Evolutionary conservation across 2,329 filamentous ascomycete genomes (phyloP).

Genomic region (Fusarium anguioides): DNA sequence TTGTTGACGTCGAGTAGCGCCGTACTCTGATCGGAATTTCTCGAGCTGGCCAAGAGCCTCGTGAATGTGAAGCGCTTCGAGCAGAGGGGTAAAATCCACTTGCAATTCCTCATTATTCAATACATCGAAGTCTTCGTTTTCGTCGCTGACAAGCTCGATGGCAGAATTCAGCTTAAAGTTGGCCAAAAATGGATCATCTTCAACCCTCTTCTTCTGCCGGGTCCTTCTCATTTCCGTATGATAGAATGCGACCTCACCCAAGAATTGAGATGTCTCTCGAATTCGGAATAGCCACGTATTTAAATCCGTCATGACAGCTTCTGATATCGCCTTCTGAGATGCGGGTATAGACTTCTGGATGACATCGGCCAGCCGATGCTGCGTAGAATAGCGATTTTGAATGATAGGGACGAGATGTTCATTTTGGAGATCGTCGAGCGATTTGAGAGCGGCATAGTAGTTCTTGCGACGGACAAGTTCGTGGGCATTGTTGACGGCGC

Average conservation of each 20-base stretch:
- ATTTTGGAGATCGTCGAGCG: constrained; percentile 94
- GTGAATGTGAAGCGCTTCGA: constrained; percentile 96
- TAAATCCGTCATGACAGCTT: constrained; percentile 95
- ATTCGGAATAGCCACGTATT: constrained; percentile 98
- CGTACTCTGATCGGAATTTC: constrained; percentile 90
- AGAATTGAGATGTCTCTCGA: constrained; percentile 92
- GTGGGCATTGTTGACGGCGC: constrained; percentile 93
- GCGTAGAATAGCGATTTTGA: constrained; percentile 86
- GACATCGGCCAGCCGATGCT: constrained; percentile 93
- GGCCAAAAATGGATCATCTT: constrained; percentile 77
- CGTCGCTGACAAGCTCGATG: constrained; percentile 94
- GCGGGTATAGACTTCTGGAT: constrained; percentile 96
- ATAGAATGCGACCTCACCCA: constrained; percentile 96
- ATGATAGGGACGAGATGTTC: constrained; percentile 82
- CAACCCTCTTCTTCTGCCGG: constrained; percentile 83
- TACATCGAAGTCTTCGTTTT: constrained; percentile 94
- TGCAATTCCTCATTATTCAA: constrained; percentile 94
- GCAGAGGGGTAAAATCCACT: constrained; percentile 93
- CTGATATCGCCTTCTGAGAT: constrained; percentile 91
- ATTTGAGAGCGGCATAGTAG: constrained; percentile 93
- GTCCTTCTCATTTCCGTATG: constrained; percentile 89
- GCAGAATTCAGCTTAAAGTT: constrained; percentile 95
- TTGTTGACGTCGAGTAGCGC: constrained; percentile 88
- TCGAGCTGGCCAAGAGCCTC: constrained; percentile 93
- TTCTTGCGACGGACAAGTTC: constrained; percentile 92